phyloP scores from a whole-genome alignment of 495 filamentous ascomycete genomes.

The Lophiotrema nucula region DNA sequence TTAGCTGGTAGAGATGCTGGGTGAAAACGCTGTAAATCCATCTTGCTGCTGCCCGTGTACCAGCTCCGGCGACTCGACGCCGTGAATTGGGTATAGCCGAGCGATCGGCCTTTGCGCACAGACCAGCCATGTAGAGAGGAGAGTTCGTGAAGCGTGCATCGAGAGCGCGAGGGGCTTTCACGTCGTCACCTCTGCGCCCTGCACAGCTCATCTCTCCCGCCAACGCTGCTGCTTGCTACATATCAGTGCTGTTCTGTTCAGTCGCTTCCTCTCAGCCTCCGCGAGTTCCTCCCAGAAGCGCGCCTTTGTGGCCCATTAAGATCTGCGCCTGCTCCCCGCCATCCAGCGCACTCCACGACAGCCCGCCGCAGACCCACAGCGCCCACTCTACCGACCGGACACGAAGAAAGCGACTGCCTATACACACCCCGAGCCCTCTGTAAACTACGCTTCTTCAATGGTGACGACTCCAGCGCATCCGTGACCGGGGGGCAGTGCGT shows the following conservation, averaged over 20 bases:
- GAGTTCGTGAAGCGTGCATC: not conserved
- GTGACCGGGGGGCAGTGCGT: constrained; percentile 14
- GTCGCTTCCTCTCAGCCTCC: constrained; percentile 4
- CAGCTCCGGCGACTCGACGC: not conserved
- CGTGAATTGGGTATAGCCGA: not conserved
- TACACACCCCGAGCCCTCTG: not conserved
- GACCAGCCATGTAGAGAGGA: not conserved
- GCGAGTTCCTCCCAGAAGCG: not conserved
- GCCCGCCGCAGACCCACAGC: not conserved
- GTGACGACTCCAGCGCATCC: constrained; percentile 7
- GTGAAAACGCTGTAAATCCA: not conserved
- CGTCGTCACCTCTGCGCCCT: not conserved
- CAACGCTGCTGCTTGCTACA: not conserved
- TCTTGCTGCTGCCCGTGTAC: not conserved
- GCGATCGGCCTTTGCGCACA: not conserved
- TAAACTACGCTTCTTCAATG: constrained; percentile 10
- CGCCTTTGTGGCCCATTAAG: not conserved
- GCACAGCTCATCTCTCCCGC: not conserved
- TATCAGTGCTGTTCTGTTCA: not conserved
- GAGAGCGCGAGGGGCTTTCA: not conserved
- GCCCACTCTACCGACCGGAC: not conserved
- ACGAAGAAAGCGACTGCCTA: no score
- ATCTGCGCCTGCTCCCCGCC: constrained; percentile 7
- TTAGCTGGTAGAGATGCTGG: not conserved
- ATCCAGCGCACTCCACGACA: constrained; percentile 16